Percentiles rank a stretch among this genome's conserved stretches.
Evolutionary conservation across 2,329 filamentous ascomycete genomes (phyloP).

Genomic region (Monascus ruber): DNA sequence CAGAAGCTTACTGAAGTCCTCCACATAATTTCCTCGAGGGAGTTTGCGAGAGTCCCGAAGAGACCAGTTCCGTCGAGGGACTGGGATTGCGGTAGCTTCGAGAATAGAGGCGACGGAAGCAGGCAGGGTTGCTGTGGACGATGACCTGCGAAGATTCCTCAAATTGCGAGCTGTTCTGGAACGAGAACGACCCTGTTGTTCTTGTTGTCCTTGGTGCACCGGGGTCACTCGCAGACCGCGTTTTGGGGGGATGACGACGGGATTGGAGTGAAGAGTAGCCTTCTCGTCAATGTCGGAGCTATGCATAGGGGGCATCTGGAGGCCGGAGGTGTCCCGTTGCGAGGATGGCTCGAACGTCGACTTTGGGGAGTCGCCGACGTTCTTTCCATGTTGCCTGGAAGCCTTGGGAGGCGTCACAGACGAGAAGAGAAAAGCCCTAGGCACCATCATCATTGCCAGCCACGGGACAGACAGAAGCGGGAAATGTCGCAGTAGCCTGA

Average conservation of each 20-base stretch:
- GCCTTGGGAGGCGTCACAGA: conserved; percentile 18
- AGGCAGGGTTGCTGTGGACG: conserved; percentile 26
- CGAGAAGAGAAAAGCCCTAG: conserved; percentile 27
- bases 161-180: conserved; percentile 10
- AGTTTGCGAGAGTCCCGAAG: conserved; percentile 28
- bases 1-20: conserved; percentile 46
- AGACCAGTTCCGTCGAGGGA: conserved; percentile 32
- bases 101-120: conserved; percentile 48
- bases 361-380: neutral
- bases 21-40: conserved; percentile 30
- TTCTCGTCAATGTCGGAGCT: conserved; percentile 3
- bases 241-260: conserved; percentile 27
- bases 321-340: conserved; percentile 5
- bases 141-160: conserved; percentile 12
- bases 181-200: conserved; percentile 4
- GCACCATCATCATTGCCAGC: conserved; percentile 29
- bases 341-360: conserved; percentile 1
- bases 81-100: conserved; percentile 49
- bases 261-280: conserved; percentile 14
- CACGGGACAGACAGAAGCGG: conserved; percentile 8
- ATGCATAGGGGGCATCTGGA: conserved; percentile 5
- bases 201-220: conserved; percentile 6
- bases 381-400: conserved; percentile 8
- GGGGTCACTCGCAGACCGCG: conserved; percentile 13
- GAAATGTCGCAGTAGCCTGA: conserved; percentile 17